phyloP scores from a whole-genome alignment of 805 yeast genomes.

The Ogataea glucozyma region DNA sequence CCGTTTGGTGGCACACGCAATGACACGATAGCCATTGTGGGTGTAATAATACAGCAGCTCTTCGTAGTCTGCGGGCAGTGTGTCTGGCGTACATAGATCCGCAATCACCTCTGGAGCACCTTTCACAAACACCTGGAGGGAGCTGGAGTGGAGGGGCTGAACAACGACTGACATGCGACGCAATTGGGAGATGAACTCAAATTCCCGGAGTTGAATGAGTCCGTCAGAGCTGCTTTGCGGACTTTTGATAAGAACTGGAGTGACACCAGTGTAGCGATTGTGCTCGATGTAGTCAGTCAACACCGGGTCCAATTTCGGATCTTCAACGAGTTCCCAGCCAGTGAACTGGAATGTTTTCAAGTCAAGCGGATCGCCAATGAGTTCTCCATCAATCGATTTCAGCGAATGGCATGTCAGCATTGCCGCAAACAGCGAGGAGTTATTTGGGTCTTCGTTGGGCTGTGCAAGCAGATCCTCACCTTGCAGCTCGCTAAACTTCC shows the following conservation, averaged over 20 bases:
- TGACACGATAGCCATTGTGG: constrained; percentile 91
- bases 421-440: constrained; percentile 39
- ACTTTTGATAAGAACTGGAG: too few species aligned
- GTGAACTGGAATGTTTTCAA: constrained; percentile 91
- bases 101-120: constrained; percentile 97
- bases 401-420: constrained; percentile 88
- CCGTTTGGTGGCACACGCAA: constrained; percentile 79
- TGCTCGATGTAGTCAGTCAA: constrained; percentile 25
- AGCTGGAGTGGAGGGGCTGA: constrained; percentile 30
- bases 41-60: constrained; percentile 81
- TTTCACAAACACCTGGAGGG: constrained; percentile 67
- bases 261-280: too few species aligned
- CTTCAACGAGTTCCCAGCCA: constrained; percentile 73
- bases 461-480: too few species aligned
- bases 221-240: constrained; percentile 31
- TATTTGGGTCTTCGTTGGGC: too few species aligned
- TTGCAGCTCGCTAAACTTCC: constrained; percentile 29
- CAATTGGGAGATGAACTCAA: constrained; percentile 81
- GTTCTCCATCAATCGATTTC: constrained; percentile 70
- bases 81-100: constrained; percentile 67
- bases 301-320: constrained; percentile 42
- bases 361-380: constrained; percentile 94
- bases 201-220: constrained; percentile 49
- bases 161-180: constrained; percentile 75
- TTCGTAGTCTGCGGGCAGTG: constrained; percentile 75